Evolutionary conservation across 805 yeast species (phyloP), one percentile per base, ranked within the genome.

Genomic region (Candida pseudofarinosa): DNA sequence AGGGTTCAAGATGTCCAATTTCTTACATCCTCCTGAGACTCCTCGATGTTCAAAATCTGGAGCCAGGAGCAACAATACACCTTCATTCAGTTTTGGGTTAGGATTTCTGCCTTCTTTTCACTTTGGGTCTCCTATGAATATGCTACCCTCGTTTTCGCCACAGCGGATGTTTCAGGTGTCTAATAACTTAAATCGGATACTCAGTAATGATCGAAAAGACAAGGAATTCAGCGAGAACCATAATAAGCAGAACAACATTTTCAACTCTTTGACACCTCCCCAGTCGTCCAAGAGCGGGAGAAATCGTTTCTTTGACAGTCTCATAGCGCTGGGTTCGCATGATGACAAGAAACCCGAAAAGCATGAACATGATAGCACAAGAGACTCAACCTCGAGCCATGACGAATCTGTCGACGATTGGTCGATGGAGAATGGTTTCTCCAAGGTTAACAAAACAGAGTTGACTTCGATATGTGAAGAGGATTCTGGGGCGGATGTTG

Each of bases 81-180:
- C 70, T 1, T 56, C 68, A 5, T 66, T 67, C 50, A 55, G 65
- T 20, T 66, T 69, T 46, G 69, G 72, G 5, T 49, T 68, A 23
- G 67, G 67, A 31, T 65, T 68, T 39, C 71, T 65, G 71, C 74
- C 74, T 12, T 65, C 71, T n/a, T 66, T 69, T 50, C 65, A 60
- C 32, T 63, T 69, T 48, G 53, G 60, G 39, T 62, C 71, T 8
- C 74, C 74, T 4, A 50, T 52, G 35, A 52, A 54, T 42, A 36
- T 56, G 16, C 47, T 65, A 17, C 51, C 51, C 38, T 45, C 61
- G n/a, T 50, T 62, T 4, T 66, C 72, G 10, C 71, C 73, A 1
- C 68, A 61, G 37, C 51, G 63, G 37, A 58, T 66, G 42, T 56
- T 65, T 44, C 61, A 56, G 37, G 46, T 50, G 5, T 47, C 64